Percentiles rank a stretch among this genome's conserved stretches.
Conservation (phyloP, 2,329 filamentous ascomycete genomes). For the Aspergillus quadrilineatus region DNA sequence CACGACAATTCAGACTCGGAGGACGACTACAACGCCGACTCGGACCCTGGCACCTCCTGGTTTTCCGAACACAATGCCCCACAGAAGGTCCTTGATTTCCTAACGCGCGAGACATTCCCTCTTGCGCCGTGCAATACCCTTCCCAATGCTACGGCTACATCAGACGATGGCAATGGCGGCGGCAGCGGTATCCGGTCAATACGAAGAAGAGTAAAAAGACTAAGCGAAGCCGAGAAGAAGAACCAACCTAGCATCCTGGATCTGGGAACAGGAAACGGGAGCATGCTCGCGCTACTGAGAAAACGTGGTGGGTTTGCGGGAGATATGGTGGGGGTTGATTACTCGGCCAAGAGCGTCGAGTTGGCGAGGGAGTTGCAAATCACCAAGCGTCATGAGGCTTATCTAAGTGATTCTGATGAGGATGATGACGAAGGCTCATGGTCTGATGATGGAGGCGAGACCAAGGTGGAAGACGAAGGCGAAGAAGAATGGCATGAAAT, state of each 20-base stretch:
- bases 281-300: conserved; percentile 78
- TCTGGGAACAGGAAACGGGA: conserved; percentile 91
- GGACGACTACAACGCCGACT: conserved; percentile 65
- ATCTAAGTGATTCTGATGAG: conserved; percentile 29
- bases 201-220: not conserved
- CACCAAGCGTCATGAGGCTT: conserved; percentile 34
- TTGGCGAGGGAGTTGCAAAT: conserved; percentile 66
- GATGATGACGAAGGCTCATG: conserved; percentile 35
- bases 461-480: conserved; percentile 20
- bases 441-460: conserved; percentile 47
- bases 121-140: conserved; percentile 41
- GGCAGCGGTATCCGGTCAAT: not conserved
- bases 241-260: conserved; percentile 63
- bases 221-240: conserved; percentile 8
- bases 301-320: conserved; percentile 65
- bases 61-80: conserved; percentile 93
- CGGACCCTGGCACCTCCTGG: conserved; percentile 85
- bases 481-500: conserved; percentile 30
- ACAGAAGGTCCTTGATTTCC: conserved; percentile 70
- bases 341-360: conserved; percentile 71
- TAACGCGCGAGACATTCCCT: conserved; percentile 53
- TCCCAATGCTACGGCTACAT: not conserved
- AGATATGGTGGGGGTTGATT: conserved; percentile 81
- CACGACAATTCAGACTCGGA: conserved; percentile 73
- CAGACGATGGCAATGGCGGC: not conserved